Conservation (phyloP, 441 rosid species). For the Euphorbia schlechtendalii region DNA sequence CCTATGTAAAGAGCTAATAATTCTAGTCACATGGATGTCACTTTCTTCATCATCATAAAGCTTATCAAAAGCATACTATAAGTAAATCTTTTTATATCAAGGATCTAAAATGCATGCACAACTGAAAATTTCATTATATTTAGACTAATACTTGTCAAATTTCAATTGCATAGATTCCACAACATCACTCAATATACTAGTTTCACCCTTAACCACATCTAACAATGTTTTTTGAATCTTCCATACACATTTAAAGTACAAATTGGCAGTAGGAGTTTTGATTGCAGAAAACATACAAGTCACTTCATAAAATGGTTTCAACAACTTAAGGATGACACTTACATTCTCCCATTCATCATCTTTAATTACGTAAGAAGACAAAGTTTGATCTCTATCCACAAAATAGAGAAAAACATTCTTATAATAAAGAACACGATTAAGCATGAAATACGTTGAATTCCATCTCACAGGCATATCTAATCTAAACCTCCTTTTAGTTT, state of each 20-base stretch:
- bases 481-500: background rate
- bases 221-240: background rate
- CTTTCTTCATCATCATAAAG: background rate
- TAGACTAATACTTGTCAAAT: background rate
- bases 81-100: background rate
- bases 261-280: constrained; percentile 2
- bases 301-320: background rate
- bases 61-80: background rate
- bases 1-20: background rate
- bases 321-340: background rate
- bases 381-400: background rate
- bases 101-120: background rate
- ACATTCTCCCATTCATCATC: too few relatives aligned
- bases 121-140: background rate
- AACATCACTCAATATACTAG: background rate
- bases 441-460: too few relatives aligned
- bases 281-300: background rate
- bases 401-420: background rate
- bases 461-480: background rate
- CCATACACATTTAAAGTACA: background rate
- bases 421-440: background rate
- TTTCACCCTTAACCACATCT: background rate
- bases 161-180: background rate
- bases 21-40: too few relatives aligned
- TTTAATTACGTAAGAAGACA: background rate